Evolutionary conservation across 2,329 filamentous ascomycete species (phyloP).

Genomic region (Calonectria multiphialidica): DNA sequence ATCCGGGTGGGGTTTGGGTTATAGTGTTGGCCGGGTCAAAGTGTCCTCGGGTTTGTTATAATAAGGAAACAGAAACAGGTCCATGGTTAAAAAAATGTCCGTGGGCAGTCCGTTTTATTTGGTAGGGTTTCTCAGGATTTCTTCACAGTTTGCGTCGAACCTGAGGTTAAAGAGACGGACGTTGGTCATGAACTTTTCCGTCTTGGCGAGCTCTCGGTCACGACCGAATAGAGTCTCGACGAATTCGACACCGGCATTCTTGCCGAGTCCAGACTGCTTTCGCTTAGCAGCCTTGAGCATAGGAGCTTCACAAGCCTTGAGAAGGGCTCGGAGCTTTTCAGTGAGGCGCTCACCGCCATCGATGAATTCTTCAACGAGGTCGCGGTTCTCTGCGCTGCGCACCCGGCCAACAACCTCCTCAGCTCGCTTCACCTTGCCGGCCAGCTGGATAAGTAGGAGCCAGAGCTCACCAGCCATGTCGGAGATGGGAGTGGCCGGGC

Average conservation of each 20-base stretch:
- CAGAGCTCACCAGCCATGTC: constrained; percentile 96
- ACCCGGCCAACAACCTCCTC: constrained; percentile 83
- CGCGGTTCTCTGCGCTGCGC: constrained; percentile 77
- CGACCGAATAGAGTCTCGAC: constrained; percentile 95
- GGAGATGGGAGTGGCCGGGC: constrained; percentile 83
- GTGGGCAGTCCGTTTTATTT: constrained; percentile 54
- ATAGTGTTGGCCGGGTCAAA: constrained; percentile 34
- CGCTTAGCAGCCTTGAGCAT: constrained; percentile 94
- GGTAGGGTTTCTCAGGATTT: constrained; percentile 77
- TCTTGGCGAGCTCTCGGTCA: constrained; percentile 89
- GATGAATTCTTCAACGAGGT: constrained; percentile 91
- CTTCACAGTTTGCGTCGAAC: constrained; percentile 96
- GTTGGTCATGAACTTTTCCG: constrained; percentile 91
- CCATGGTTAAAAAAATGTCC: constrained; percentile 36
- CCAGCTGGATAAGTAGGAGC: constrained; percentile 93
- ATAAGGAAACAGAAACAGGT: constrained; percentile 38
- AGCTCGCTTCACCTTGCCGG: constrained; percentile 92
- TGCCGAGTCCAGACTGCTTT: constrained; percentile 77
- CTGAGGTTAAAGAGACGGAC: constrained; percentile 91
- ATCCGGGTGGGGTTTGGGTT: constrained; percentile 36
- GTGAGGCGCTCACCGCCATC: constrained; percentile 89
- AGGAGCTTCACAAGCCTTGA: constrained; percentile 92
- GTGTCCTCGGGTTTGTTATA: constrained; percentile 37
- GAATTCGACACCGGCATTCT: constrained; percentile 93
- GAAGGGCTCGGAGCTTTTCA: constrained; percentile 84